Base-by-base conservation (phyloP, 225 moss, liverwort and hornwort genomes). In the Ulota crispa region DNA sequence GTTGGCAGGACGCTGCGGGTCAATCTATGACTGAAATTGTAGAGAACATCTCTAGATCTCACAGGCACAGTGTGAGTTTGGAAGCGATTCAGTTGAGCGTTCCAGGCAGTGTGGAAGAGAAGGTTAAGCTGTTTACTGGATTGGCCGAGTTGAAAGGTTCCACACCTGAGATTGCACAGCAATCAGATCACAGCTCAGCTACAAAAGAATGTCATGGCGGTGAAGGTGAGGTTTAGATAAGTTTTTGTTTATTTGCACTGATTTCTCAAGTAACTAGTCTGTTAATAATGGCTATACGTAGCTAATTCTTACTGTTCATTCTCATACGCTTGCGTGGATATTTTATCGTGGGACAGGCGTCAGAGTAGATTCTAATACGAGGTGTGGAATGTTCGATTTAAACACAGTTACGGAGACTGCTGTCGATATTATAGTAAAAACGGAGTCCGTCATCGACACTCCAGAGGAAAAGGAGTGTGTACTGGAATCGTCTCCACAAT, bases 51-150 rank as follows among this genome's bases (percentile, higher is more conserved):
- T 72, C 80, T 66, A 76, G 77, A n/a, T 83, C 85, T 56, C 90
- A 84, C 63, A 78, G 85, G 45, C 81, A 90, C 42, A 83, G 76
- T 26, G 57, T 85, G 5, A 90, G 83, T 78, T 72, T 78, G 6
- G 90, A 87, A 68, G 87, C 87, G 30, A n/a, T 76, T 79, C 75
- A 75, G 9, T 3, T 87, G 27, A 86, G 81, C 56, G 85, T 79
- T 21, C 85, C 64, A 2, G 85, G 87, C 43, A 85, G 78, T 71
- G 89, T 89, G 6, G 89, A 75, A 71, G 20, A 85, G 10, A 89
- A 89, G 75, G 87, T 89, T 68, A 87, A 89, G 67, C 27, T 89
- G 81, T 87, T 87, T 15, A 77, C 83, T 68, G 85, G 62, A 64
- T 68, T 90, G 30, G 81, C 81, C 30, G 86, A 84, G 60, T 83